Evolutionary conservation across 23 red algal genomes (phyloP), one percentile per base, ranked within the genome.

Genomic region (Agarophyton chilense): DNA sequence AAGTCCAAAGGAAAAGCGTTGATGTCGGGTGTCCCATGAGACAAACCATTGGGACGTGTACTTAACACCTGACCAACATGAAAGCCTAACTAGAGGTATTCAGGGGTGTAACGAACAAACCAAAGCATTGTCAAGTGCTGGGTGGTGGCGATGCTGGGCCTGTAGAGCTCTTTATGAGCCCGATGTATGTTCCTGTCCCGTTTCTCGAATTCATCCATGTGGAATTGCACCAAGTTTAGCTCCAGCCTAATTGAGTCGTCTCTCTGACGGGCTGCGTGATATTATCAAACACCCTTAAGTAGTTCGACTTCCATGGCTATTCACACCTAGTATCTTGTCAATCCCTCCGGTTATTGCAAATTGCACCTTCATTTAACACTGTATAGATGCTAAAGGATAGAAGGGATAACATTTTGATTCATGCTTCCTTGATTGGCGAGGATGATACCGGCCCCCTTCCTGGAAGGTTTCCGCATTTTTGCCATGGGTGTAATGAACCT

Each of bases 1-100:
- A n/a, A n/a, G n/a, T n/a, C n/a, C n/a, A n/a, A n/a, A n/a, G n/a
- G n/a, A n/a, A n/a, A n/a, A n/a, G n/a, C n/a, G n/a, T n/a, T n/a
- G n/a, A n/a, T 47, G 83, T 71, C 45, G 35, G 17, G 24, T 25
- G 10, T 74, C 58, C 68, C 25, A 29, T 61, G 50, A 77, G n/a
- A 56, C 83, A 70, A 76, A 88, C 41, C 83, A 66, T 25, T 76
- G 83, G 83, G 36, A 56, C 34, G 66, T 25, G 16, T 88, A 88
- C 24, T 49, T 88, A 18, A 24, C 44, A 35, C 32, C 24, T 19
- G 73, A 26, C 14, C 44, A 78, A 16, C 12, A 33, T 51, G 44
- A 40, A 33, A 51, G 6, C n/a, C 10, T 55, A 33, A 51, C 73
- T 19, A 78, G 46, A 54, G 73, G 73, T 2, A 78, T 36, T 78